Conservation (phyloP, 179 eudicot species). For the Kewa caespitosa region DNA sequence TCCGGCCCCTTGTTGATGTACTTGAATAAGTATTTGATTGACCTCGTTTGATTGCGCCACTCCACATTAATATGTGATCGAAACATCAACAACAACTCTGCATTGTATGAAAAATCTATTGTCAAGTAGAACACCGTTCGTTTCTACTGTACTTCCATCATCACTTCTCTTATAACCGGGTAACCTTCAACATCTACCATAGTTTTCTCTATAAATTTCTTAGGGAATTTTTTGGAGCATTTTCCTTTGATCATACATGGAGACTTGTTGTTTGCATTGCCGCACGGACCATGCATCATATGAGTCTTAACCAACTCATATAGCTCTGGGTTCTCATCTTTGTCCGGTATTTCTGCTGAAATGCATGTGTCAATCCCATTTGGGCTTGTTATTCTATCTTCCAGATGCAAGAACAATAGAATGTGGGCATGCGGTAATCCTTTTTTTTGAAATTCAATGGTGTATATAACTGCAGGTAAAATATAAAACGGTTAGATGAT, state of each 20-base stretch:
- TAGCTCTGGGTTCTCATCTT: not conserved
- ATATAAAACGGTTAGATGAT: too few species aligned
- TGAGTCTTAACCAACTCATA: not conserved
- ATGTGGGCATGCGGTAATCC: conserved; percentile 1
- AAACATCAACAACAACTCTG: conserved; percentile 9
- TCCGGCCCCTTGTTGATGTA: conserved; percentile 32
- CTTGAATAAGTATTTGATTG: conserved; percentile 30
- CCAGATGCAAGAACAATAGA: not conserved
- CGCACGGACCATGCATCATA: not conserved
- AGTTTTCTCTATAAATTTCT: not conserved
- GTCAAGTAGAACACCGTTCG: conserved; percentile 2
- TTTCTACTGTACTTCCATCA: not conserved
- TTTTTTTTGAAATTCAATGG: not conserved
- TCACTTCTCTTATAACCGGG: conserved; percentile 22
- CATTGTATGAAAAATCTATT: conserved; percentile 27
- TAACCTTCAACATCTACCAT: conserved; percentile 24
- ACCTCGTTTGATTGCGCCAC: conserved; percentile 24
- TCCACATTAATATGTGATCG: conserved; percentile 31
- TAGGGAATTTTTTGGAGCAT: conserved; percentile 28
- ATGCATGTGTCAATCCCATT: not conserved
- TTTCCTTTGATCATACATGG: conserved; percentile 23
- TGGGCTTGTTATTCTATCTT: not conserved
- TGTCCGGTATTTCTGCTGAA: not conserved
- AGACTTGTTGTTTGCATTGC: not conserved
- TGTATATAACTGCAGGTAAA: conserved; percentile 1